Evolutionary conservation across 768 basidiomycete genomes (phyloP), one percentile per base, ranked within the genome.

Genomic region (Dioszegia aurantiaca): DNA sequence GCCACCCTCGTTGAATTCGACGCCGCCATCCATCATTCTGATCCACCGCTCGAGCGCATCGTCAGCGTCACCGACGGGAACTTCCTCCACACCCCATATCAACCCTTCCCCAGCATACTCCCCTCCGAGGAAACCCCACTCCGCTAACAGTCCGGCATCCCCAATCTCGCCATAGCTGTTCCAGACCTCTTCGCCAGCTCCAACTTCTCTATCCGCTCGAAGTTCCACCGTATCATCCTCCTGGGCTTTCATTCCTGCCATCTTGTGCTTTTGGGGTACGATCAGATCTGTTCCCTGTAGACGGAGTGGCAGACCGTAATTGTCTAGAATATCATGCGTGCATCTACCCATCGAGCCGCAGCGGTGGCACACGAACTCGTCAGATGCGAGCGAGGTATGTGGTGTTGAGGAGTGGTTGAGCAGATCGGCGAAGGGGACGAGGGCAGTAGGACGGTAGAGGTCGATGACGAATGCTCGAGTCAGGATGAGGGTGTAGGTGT

Each of bases 381-480:
- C 60, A 11, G 55, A 48, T 23, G 44, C 31, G 19, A 64, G 56
- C 12, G 60, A 60, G 5, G 66, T 68, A 23, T 62, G 59, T 8
- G 62, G 36, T n/a, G 46, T 28, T 17, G 59, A 64, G 39, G 65
- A 62, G 52, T 73, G 70, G 53, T 76, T 71, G 62, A 73, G 71
- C 6, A 74, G 82, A 77, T 92, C 90, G 28, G 89, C 89, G 61
- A 91, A 82, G 3, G 90, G 89, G 19, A 90, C 88, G 83, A 94
- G 87, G 1, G 86, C 82, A 17, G 91, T 78, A 6, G 84, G 84
- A 71, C 90, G 89, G 70, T 84, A 91, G 5, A 83, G 81, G 74
- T 93, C 90, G 60, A 90, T 84, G 59, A 88, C 79, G 77, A 93
- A 93, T 2, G 89, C 87, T 37, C 90, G 81, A 3, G 89, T 87